These are phyloP conservation scores for Fusarium sp. DNA, from an alignment of 2,329 filamentous ascomycete genomes.

Conservation along the genomic window DNA sequence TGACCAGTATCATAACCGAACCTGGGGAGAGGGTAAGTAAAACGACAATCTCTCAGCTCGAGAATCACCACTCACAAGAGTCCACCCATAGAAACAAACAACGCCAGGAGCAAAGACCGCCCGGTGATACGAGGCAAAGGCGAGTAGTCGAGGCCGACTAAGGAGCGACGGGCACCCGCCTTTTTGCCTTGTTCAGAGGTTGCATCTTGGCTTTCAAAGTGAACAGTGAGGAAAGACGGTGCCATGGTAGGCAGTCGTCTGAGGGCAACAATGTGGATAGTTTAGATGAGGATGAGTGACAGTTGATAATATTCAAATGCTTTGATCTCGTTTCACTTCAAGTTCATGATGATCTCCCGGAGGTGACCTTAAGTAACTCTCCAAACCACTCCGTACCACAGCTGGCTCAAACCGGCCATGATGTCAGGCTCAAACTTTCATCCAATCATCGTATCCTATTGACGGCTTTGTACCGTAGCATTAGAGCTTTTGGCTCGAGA, in stretches of 20 bases:
- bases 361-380: constrained; percentile 13
- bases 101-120: constrained; percentile 53
- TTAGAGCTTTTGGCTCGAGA: constrained; percentile 26
- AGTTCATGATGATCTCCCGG: not conserved
- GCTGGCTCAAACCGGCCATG: constrained; percentile 9
- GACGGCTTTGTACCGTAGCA: constrained; percentile 3
- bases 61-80: constrained; percentile 51
- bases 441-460: constrained; percentile 9
- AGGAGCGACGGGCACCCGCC: constrained; percentile 48
- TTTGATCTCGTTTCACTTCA: not conserved
- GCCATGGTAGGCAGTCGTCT: constrained; percentile 32
- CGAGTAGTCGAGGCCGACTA: constrained; percentile 58
- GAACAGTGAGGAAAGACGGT: constrained; percentile 45
- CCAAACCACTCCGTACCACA: not conserved
- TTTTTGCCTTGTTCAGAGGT: constrained; percentile 50
- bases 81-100: constrained; percentile 60
- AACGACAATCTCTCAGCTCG: fast-evolving
- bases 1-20: constrained; percentile 66
- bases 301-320: not conserved
- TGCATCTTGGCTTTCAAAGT: constrained; percentile 59
- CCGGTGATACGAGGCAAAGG: constrained; percentile 56
- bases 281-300: not conserved
- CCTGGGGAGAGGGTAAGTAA: constrained; percentile 18
- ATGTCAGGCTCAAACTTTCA: constrained; percentile 24
- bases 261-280: not conserved